Evolutionary conservation across 1,284 basidiomycete species (phyloP).

Genomic region (Pulchroboletus neoregius): DNA sequence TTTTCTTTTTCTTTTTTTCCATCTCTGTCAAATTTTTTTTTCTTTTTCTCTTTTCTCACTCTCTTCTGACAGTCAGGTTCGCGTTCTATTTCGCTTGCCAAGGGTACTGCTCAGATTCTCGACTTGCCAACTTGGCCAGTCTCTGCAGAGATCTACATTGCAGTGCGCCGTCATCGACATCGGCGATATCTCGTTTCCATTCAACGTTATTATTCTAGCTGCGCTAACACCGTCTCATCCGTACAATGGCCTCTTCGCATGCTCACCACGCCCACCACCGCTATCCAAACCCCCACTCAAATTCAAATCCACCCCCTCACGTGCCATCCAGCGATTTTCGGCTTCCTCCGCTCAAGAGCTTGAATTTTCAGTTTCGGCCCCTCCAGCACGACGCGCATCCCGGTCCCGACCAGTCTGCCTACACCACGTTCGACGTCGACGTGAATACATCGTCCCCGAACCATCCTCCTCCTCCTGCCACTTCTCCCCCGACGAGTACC

Average conservation of each 20-base stretch:
- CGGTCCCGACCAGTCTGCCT: conserved; percentile 23
- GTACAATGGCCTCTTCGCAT: conserved; percentile 31
- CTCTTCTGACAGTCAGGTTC: too few relatives aligned
- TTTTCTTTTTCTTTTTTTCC: not conserved
- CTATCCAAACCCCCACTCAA: conserved; percentile 35
- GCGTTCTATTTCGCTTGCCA: too few relatives aligned
- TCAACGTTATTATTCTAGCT: not conserved
- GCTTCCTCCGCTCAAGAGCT: conserved; percentile 62
- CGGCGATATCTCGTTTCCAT: conserved; percentile 26
- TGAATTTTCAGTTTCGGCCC: conserved; percentile 50
- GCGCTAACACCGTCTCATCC: conserved; percentile 15
- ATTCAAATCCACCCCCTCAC: conserved; percentile 35
- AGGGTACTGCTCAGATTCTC: too few relatives aligned
- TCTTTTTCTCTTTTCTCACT: not conserved
- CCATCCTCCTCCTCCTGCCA: conserved; percentile 1
- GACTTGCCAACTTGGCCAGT: too few relatives aligned
- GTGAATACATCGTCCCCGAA: not conserved
- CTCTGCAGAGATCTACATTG: conserved; percentile 20
- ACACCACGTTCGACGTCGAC: conserved; percentile 23
- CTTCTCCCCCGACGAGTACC: not conserved
- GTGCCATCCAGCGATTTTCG: conserved; percentile 44
- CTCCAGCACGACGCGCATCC: conserved; percentile 26
- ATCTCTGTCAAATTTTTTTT: not conserved
- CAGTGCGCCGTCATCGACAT: conserved; percentile 18
- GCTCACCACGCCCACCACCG: conserved; percentile 31